phyloP scores from a whole-genome alignment of 495 filamentous ascomycete species.

The Penicillium coffeae region DNA sequence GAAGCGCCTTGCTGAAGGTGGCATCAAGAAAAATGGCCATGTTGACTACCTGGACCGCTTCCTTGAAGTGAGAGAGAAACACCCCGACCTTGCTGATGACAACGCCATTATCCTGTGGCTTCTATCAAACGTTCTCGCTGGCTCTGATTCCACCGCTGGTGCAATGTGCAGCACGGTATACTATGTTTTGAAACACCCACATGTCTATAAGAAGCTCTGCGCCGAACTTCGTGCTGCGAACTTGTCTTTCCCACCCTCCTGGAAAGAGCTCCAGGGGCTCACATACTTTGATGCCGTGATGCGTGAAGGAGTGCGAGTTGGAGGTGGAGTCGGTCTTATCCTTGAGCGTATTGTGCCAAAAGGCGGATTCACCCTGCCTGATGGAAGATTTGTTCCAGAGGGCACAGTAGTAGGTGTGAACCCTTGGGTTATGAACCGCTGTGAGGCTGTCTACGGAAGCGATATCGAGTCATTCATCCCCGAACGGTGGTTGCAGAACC shows the following conservation, averaged over 20 bases:
- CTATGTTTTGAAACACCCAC: conserved; percentile 29
- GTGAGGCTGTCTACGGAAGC: conserved; percentile 49
- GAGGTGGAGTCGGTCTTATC: conserved; percentile 56
- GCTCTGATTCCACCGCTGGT: conserved; percentile 31
- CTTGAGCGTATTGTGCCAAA: conserved; percentile 62
- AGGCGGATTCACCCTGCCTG: conserved; percentile 48
- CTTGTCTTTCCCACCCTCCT: conserved; percentile 3
- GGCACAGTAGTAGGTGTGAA: conserved; percentile 59
- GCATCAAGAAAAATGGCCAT: background rate
- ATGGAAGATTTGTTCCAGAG: conserved; percentile 41
- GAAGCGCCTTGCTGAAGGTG: conserved; percentile 4
- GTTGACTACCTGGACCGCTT: conserved; percentile 19
- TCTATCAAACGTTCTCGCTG: conserved; percentile 26
- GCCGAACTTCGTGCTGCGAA: conserved; percentile 19
- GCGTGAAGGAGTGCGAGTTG: conserved; percentile 64
- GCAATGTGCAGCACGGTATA: conserved; percentile 35
- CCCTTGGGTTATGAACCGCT: conserved; percentile 53
- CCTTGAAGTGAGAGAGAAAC: conserved; percentile 13
- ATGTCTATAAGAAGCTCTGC: conserved; percentile 19
- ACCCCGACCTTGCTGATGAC: conserved; percentile 16
- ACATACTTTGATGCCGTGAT: conserved; percentile 63
- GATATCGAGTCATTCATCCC: conserved; percentile 49
- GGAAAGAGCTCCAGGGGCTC: conserved; percentile 25
- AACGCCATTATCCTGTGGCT: conserved; percentile 17
- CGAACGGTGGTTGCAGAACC: conserved; percentile 53